Percentiles rank a stretch among this genome's conserved stretches.
phyloP scores from a whole-genome alignment of 2,329 filamentous ascomycete species.

The Didymella arachidicola region DNA sequence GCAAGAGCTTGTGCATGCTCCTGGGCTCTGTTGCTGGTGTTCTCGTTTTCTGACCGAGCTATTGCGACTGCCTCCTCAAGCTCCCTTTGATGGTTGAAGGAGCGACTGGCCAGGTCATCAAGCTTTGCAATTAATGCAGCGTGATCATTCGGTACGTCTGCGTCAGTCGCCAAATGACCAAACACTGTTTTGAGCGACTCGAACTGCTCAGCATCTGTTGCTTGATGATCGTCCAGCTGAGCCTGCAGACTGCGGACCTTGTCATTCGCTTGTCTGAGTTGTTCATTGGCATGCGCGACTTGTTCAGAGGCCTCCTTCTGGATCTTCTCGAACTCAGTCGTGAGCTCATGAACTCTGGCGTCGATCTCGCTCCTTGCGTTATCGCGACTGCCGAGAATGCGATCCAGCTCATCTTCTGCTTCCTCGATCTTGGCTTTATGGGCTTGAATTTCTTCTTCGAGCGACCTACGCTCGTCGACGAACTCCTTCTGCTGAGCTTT shows the following conservation, averaged over 20 bases:
- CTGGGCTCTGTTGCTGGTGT: slow-evolving; percentile 50
- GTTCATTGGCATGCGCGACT: slow-evolving; percentile 52
- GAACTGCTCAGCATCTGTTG: slow-evolving; percentile 39
- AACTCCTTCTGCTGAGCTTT: slow-evolving; percentile 92
- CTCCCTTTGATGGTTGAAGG: slow-evolving; percentile 55
- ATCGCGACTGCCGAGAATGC: slow-evolving; percentile 81
- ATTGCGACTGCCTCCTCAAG: slow-evolving; percentile 57
- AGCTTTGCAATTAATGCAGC: slow-evolving; percentile 52
- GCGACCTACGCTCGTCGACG: slow-evolving; percentile 78
- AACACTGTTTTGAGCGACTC: slow-evolving; percentile 48
- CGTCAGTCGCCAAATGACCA: slow-evolving; percentile 48
- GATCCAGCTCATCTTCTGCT: slow-evolving; percentile 88
- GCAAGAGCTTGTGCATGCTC: slow-evolving; percentile 51
- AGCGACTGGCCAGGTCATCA: slow-evolving; percentile 55
- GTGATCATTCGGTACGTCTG: slow-evolving; percentile 49
- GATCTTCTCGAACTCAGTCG: slow-evolving; percentile 73
- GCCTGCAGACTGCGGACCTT: slow-evolving; percentile 61
- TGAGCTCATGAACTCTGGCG: slow-evolving; percentile 71
- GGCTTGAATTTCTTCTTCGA: slow-evolving; percentile 80
- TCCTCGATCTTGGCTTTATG: slow-evolving; percentile 84
- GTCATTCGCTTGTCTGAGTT: slow-evolving; percentile 51
- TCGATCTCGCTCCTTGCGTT: slow-evolving; percentile 78
- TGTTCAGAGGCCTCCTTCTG: slow-evolving; percentile 60
- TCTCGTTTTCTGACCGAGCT: slow-evolving; percentile 57
- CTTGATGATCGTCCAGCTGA: slow-evolving; percentile 64